phyloP scores from a whole-genome alignment of 2,329 filamentous ascomycete genomes.

The Pseudopyrenochaeta lycopersici region DNA sequence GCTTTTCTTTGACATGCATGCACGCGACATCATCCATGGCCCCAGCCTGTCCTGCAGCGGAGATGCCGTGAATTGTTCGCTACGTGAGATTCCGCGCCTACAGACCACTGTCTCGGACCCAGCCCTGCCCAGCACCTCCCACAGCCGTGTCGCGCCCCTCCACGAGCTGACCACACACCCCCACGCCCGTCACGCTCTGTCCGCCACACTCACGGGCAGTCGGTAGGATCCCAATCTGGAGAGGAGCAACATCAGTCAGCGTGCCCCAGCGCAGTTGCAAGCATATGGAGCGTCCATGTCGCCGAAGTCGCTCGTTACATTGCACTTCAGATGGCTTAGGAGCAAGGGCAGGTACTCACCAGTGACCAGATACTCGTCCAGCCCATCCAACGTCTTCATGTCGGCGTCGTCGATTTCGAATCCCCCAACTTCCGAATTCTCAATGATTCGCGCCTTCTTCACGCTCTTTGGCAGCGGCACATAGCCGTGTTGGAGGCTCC shows the following conservation, averaged over 20 bases:
- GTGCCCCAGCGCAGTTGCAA: conserved; percentile 9
- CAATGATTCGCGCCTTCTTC: conserved; percentile 67
- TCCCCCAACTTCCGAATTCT: conserved; percentile 69
- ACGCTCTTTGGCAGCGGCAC: conserved; percentile 79
- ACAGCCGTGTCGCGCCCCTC: conserved; percentile 7
- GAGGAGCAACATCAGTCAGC: conserved; percentile 19
- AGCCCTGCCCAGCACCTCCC: conserved; percentile 16
- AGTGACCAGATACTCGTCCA: conserved; percentile 78
- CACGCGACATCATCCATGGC: conserved; percentile 5
- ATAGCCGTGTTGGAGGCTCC: conserved; percentile 78
- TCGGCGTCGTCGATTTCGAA: conserved; percentile 72
- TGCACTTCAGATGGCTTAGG: neutral
- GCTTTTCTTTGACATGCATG: neutral
- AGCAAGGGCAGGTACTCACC: conserved; percentile 24
- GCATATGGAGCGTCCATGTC: neutral
- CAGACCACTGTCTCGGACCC: conserved; percentile 6
- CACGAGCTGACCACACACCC: conserved; percentile 23
- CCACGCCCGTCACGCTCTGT: conserved; percentile 24
- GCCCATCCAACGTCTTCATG: conserved; percentile 67
- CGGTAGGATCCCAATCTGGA: conserved; percentile 59
- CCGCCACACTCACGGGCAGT: conserved; percentile 41
- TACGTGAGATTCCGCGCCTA: neutral
- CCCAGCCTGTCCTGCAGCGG: conserved; percentile 1
- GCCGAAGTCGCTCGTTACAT: conserved; percentile 21
- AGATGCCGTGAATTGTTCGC: conserved; percentile 9